Evolutionary conservation across 2,329 filamentous ascomycete species (phyloP), one percentile per base, ranked within the genome.

Genomic region (Paracoccidioides lutzii): DNA sequence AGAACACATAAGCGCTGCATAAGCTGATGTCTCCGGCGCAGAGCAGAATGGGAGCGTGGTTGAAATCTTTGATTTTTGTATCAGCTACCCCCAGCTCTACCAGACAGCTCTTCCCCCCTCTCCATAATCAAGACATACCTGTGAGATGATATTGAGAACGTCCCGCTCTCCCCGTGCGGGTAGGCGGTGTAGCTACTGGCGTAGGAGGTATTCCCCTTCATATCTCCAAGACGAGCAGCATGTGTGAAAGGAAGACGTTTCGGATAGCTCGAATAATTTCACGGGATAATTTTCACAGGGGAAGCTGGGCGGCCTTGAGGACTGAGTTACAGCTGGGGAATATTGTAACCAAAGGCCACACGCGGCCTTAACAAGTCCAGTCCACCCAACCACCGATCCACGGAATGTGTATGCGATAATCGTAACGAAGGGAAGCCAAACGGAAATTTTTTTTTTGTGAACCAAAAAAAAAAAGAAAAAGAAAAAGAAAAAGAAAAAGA

Each of bases 111-210:
- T 22, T 22, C 22, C 22, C 22, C 22, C 2, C 2, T 22, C 22
- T 22, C 6, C 5, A 49, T 28, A 37, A 43, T 7, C 7, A 15
- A 28, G n/a, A 57, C 58, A 32, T 81, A 95, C 87, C 88, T 87
- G 71, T 95, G 89, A 63, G 89, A 88, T 63, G 88, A 89, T 66
- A 94, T 90, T 62, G 89, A 88, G 69, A 95, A 91, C 48, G 85
- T 87, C 67, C 73, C 75, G 64, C 75, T 76, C 65, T 84, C 84
- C 58, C 79, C 81, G 61, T 84, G 80, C 60, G 87, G 85, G 71
- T 90, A 90, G 68, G 77, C 77, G 60, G 74, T 71, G 63, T 79
- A 74, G 70, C 89, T 90, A 76, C 93, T 95, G 60, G 85, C 82
- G 73, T 87, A 91, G 71, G 84, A 84, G 72, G 86, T 80, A 78